These are phyloP conservation scores for Boletus smithii DNA, from an alignment of 1,284 basidiomycete species.

Conservation along the genomic window DNA sequence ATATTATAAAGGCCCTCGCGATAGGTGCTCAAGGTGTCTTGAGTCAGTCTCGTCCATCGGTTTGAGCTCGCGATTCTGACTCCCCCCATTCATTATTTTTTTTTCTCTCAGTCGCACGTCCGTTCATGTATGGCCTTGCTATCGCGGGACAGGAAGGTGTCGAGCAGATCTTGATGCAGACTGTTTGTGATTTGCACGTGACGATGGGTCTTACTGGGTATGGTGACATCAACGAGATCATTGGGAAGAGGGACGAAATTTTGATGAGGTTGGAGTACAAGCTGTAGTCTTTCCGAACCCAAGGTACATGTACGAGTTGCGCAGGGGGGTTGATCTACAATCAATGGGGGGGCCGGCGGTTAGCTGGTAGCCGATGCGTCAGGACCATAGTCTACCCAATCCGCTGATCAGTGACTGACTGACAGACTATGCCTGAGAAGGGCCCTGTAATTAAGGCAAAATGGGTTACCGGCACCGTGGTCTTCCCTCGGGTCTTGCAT, in stretches of 20 bases:
- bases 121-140: conserved; percentile 60
- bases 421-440: no score
- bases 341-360: no score
- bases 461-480: no score
- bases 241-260: conserved; percentile 44
- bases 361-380: no score
- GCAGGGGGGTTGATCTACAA: no score
- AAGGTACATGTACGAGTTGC: background rate
- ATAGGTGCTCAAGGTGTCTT: conserved; percentile 66
- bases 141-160: conserved; percentile 63
- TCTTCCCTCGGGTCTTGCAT: no score
- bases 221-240: conserved; percentile 44
- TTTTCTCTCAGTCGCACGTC: conserved; percentile 48
- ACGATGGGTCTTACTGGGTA: conserved; percentile 52
- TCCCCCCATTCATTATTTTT: no score
- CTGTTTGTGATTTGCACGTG: conserved; percentile 60
- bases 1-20: conserved; percentile 74
- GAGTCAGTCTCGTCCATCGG: conserved; percentile 41
- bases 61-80: background rate
- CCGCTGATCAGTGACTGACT: no score
- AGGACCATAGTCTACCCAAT: no score
- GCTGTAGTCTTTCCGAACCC: conserved; percentile 8
- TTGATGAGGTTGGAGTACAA: conserved; percentile 19
- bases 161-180: conserved; percentile 59
- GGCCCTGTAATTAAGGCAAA: no score